Evolutionary conservation across 2,329 filamentous ascomycete species (phyloP), one percentile per base, ranked within the genome.

Genomic region (Diaporthe australafricana): DNA sequence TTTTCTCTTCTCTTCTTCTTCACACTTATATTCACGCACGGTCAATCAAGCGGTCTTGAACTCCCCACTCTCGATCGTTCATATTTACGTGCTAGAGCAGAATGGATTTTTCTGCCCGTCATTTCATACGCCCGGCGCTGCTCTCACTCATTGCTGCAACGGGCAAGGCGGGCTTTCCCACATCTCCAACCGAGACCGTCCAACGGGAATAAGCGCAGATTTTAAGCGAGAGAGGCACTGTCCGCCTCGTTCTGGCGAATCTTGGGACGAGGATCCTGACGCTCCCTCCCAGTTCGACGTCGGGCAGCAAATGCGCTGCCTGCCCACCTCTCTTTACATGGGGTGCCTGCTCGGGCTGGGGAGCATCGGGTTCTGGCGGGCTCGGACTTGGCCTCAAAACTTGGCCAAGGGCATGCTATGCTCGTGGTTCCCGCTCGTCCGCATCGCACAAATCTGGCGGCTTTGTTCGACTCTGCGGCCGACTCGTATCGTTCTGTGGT

Each of bases 61-160:
- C 83, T 81, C 71, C 79, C 82, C 80, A 88, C 85, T 87, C 83
- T 79, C 81, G 83, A 78, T 84, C 84, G 87, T 87, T 90, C 88
- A 90, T 87, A 89, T 88, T 87, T 87, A 81, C 82, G 85, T 89
- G 88, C 87, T 78, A 89, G 87, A 90, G 72, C 73, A 84, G 87
- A 70, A 75, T 75, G 70, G 77, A 62, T 62, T 38, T 68, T 42
- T 50, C 53, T 40, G 47, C 55, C 67, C 50, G 70, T 57, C 70
- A 50, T 45, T n/a, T 80, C 75, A n/a, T 70, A 68, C 5, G 55
- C 66, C 70, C n/a, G 70, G 63, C 53, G 45, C 47, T 16, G 60
- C 55, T 47, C 16, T 27, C 55, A 55, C 48, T 32, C 56, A 11
- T 32, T 40, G 72, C 69, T 71, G 69, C 56, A 63, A 65, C 69